These are phyloP conservation scores for Xylaria sp. DNA, from an alignment of 2,329 filamentous ascomycete species.

Conservation along the genomic window DNA sequence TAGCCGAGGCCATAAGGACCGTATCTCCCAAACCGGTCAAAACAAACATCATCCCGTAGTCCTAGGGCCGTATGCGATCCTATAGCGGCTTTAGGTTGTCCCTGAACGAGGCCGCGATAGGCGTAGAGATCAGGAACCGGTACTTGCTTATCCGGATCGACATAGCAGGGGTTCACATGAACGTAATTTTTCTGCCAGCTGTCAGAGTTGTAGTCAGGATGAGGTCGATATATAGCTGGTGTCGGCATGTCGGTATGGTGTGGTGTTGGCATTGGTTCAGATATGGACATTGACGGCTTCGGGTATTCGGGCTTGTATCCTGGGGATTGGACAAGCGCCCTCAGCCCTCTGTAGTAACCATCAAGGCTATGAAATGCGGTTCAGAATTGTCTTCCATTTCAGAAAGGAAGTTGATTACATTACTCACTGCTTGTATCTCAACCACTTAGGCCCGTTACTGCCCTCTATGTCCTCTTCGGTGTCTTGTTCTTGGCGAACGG, in stretches of 20 bases:
- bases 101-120: slow-evolving; percentile 76
- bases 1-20: slow-evolving; percentile 92
- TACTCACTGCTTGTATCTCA: slow-evolving; percentile 57
- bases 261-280: slow-evolving; percentile 42
- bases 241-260: slow-evolving; percentile 55
- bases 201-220: slow-evolving; percentile 69
- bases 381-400: slow-evolving; percentile 18
- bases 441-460: slow-evolving; percentile 50
- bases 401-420: background rate
- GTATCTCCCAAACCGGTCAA: slow-evolving; percentile 85
- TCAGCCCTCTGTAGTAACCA: slow-evolving; percentile 82
- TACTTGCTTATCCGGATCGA: slow-evolving; percentile 68
- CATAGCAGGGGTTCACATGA: slow-evolving; percentile 68
- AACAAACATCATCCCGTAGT: slow-evolving; percentile 81
- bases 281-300: slow-evolving; percentile 41
- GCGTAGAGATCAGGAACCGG: slow-evolving; percentile 72
- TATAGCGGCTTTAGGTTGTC: slow-evolving; percentile 80
- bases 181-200: slow-evolving; percentile 65
- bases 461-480: slow-evolving; percentile 28
- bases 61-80: slow-evolving; percentile 81
- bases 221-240: slow-evolving; percentile 71
- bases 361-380: slow-evolving; percentile 68
- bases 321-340: slow-evolving; percentile 70
- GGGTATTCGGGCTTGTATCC: slow-evolving; percentile 82
- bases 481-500: slow-evolving; percentile 4